Percentiles rank a stretch among this genome's conserved stretches.
Evolutionary conservation across 2,329 filamentous ascomycete genomes (phyloP).

Genomic region (Teratosphaeria zuluensis): DNA sequence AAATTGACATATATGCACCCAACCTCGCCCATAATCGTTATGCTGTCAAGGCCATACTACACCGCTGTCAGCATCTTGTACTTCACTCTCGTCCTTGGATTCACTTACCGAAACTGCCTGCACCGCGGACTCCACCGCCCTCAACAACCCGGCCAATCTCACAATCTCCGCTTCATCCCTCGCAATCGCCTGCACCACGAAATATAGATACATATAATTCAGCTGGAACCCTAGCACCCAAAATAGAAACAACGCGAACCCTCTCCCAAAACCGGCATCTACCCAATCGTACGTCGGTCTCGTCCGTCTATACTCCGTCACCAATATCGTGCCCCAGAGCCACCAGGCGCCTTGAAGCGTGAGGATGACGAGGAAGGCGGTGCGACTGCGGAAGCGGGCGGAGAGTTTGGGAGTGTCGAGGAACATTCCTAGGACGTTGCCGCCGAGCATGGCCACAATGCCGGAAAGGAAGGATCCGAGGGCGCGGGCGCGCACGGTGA

Average conservation of each 20-base stretch:
- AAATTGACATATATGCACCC: conserved; percentile 64
- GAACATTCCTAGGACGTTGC: conserved; percentile 44
- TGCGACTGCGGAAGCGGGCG: conserved; percentile 45
- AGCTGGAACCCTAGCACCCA: conserved; percentile 59
- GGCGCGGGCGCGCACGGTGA: conserved; percentile 58
- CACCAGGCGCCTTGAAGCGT: conserved; percentile 59
- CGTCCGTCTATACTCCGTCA: conserved; percentile 48
- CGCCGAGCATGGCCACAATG: conserved; percentile 54
- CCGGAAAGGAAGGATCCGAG: conserved; percentile 63
- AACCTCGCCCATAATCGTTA: conserved; percentile 53
- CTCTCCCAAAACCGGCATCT: conserved; percentile 52
- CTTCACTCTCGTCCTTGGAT: conserved; percentile 2
- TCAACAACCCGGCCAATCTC: conserved; percentile 56
- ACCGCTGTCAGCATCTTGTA: not conserved
- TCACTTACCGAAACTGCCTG: conserved; percentile 53
- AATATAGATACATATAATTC: conserved; percentile 67
- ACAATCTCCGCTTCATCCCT: conserved; percentile 54
- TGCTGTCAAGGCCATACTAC: conserved; percentile 55
- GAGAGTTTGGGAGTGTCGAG: conserved; percentile 50
- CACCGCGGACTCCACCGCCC: conserved; percentile 62
- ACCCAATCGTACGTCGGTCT: conserved; percentile 58
- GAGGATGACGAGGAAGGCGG: conserved; percentile 45
- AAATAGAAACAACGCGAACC: conserved; percentile 59
- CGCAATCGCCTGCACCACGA: conserved; percentile 59
- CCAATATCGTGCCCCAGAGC: conserved; percentile 60